phyloP scores from a whole-genome alignment of 2,329 filamentous ascomycete genomes.

The Talaromyces sp. region DNA sequence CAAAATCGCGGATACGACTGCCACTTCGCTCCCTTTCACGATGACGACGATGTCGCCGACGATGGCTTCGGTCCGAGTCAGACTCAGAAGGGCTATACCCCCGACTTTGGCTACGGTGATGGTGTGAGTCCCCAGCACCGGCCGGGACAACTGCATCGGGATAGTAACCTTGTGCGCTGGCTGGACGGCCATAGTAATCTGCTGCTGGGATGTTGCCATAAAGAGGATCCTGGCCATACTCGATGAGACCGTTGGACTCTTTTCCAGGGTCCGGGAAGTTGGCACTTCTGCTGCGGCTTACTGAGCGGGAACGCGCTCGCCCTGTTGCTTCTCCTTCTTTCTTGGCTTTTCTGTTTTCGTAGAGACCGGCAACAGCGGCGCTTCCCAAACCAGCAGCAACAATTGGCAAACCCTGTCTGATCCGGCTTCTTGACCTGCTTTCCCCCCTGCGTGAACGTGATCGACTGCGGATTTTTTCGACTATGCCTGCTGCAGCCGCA shows the following conservation, averaged over 20 bases:
- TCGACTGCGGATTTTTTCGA: constrained; percentile 54
- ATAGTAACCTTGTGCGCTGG: constrained; percentile 35
- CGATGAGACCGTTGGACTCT: constrained; percentile 53
- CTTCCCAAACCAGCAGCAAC: constrained; percentile 58
- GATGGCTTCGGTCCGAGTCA: constrained; percentile 31
- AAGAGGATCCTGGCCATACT: constrained; percentile 61
- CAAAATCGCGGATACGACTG: constrained; percentile 42
- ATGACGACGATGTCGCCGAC: constrained; percentile 25
- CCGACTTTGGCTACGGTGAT: constrained; percentile 39
- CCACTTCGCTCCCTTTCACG: constrained; percentile 29
- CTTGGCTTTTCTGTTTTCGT: constrained; percentile 59
- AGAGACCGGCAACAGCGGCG: constrained; percentile 58
- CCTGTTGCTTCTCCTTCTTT: constrained; percentile 49
- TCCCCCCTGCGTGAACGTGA: constrained; percentile 51
- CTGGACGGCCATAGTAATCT: constrained; percentile 43
- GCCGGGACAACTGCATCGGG: constrained; percentile 40
- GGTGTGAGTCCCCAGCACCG: constrained; percentile 25
- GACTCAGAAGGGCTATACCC: constrained; percentile 32
- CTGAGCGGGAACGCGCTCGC: constrained; percentile 31
- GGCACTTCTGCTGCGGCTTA: constrained; percentile 37
- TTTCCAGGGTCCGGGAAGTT: constrained; percentile 36
- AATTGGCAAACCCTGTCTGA: constrained; percentile 56
- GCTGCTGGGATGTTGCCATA: constrained; percentile 49
- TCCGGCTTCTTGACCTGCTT: constrained; percentile 50
- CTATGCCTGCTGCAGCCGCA: constrained; percentile 59